A percentile compares a stretch with the other conserved stretches of the same genome.
Conservation (phyloP, 768 basidiomycete species). For the Psilocybe cyanescens region DNA sequence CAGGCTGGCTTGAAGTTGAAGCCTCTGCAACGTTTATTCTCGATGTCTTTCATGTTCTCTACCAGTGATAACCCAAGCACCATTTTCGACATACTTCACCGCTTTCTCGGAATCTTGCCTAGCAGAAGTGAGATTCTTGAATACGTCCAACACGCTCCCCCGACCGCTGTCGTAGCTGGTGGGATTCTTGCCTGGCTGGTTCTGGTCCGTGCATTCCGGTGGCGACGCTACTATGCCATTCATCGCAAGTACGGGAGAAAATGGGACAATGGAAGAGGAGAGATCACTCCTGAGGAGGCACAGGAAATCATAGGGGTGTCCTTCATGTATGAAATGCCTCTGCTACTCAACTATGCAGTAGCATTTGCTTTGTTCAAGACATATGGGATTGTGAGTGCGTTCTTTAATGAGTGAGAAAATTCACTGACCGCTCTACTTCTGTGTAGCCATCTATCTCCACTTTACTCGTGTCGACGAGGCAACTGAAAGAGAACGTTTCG, state of each 20-base stretch:
- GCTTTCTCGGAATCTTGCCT: background rate
- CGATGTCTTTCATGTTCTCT: background rate
- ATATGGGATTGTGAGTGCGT: constrained; percentile 29
- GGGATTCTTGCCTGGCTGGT: constrained; percentile 26
- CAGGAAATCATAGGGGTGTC: constrained; percentile 43
- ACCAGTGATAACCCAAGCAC: background rate
- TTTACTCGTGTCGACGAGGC: constrained; percentile 42
- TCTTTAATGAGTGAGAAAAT: background rate
- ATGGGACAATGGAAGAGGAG: constrained; percentile 26
- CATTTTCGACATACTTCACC: background rate
- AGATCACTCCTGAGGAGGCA: constrained; percentile 48
- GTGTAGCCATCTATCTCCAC: constrained; percentile 49
- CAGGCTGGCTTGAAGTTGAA: too few relatives aligned
- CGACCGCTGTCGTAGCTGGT: constrained; percentile 5
- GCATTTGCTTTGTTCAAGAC: constrained; percentile 60
- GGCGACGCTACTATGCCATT: constrained; percentile 44
- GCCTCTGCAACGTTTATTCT: too few relatives aligned
- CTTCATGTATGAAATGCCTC: constrained; percentile 48
- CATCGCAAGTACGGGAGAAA: constrained; percentile 43
- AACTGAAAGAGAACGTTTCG: constrained; percentile 41
- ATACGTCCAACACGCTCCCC: background rate
- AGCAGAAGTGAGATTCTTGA: background rate
- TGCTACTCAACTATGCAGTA: constrained; percentile 39
- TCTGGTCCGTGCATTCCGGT: constrained; percentile 42
- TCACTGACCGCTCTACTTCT: background rate